These are phyloP conservation scores for Tetrahymena elliotti DNA, from an alignment of 73 alveolate genomes.

Conservation along the genomic window DNA sequence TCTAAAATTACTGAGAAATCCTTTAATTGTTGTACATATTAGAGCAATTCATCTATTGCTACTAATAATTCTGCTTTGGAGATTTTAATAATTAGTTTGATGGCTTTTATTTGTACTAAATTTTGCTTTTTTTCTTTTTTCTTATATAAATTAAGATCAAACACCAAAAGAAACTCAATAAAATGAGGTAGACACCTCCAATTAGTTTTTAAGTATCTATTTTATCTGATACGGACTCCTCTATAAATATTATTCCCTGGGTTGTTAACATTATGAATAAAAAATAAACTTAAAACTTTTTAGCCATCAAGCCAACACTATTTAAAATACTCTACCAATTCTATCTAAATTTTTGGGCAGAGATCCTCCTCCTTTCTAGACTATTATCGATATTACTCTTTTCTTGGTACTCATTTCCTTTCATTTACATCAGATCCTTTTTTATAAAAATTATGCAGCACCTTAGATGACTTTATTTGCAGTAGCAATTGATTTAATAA, in stretches of 20 bases:
- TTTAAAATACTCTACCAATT: neutral
- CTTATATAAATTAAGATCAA: neutral
- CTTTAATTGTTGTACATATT: neutral
- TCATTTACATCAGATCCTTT: neutral
- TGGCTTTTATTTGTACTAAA: neutral
- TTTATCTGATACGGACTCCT: neutral
- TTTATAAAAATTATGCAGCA: neutral
- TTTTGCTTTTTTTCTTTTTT: neutral
- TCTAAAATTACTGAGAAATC: neutral
- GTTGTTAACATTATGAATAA: neutral
- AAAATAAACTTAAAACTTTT: neutral
- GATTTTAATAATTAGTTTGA: neutral
- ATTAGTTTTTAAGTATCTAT: neutral
- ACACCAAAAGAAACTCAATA: neutral
- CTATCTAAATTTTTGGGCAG: neutral
- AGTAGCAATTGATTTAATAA: neutral
- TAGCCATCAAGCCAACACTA: neutral
- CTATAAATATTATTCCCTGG: neutral
- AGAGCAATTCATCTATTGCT: neutral
- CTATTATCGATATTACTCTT: neutral
- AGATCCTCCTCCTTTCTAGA: neutral
- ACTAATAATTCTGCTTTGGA: neutral
- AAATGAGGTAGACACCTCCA: neutral
- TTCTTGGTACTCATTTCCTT: neutral
- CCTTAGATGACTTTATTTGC: neutral